These are phyloP conservation scores for Aspergillus nanangensis DNA, from an alignment of 495 filamentous ascomycete species.

Conservation along the genomic window DNA sequence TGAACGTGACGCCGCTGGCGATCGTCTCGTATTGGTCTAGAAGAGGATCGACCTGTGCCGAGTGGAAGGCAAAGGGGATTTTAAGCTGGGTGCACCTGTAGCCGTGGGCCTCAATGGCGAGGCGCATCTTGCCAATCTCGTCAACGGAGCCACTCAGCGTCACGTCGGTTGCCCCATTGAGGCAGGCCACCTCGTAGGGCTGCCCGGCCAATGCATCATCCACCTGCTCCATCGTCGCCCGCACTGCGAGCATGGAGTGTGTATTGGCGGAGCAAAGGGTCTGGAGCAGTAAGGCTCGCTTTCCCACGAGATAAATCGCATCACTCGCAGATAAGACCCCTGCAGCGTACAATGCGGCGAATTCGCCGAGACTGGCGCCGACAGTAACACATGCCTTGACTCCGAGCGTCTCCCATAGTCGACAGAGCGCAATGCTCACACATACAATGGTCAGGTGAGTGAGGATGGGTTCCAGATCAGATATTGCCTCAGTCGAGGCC, in stretches of 20 bases:
- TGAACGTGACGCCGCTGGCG: constrained; percentile 56
- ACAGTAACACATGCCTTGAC: constrained; percentile 69
- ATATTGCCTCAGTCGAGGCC: constrained; percentile 27
- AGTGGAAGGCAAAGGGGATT: constrained; percentile 80
- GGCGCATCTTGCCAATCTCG: constrained; percentile 51
- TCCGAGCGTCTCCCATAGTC: constrained; percentile 75
- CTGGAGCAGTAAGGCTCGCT: constrained; percentile 70
- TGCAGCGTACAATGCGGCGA: constrained; percentile 76
- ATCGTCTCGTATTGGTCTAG: constrained; percentile 59
- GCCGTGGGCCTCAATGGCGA: constrained; percentile 46
- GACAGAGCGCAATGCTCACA: constrained; percentile 80
- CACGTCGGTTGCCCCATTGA: constrained; percentile 47
- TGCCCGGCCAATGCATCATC: constrained; percentile 22
- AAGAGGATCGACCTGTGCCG: constrained; percentile 74
- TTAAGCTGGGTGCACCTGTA: constrained; percentile 67
- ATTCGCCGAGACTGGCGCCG: constrained; percentile 85
- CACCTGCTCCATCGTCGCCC: constrained; percentile 30
- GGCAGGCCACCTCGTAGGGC: constrained; percentile 46
- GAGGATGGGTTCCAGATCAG: constrained; percentile 63
- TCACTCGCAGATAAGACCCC: constrained; percentile 77
- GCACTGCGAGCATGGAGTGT: constrained; percentile 56
- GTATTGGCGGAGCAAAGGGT: constrained; percentile 66
- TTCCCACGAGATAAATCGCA: constrained; percentile 75
- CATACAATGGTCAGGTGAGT: constrained; percentile 74
- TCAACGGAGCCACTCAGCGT: constrained; percentile 44